Evolutionary conservation across 1,139 yeast genomes (phyloP).

Genomic region (Citeromyces siamensis): DNA sequence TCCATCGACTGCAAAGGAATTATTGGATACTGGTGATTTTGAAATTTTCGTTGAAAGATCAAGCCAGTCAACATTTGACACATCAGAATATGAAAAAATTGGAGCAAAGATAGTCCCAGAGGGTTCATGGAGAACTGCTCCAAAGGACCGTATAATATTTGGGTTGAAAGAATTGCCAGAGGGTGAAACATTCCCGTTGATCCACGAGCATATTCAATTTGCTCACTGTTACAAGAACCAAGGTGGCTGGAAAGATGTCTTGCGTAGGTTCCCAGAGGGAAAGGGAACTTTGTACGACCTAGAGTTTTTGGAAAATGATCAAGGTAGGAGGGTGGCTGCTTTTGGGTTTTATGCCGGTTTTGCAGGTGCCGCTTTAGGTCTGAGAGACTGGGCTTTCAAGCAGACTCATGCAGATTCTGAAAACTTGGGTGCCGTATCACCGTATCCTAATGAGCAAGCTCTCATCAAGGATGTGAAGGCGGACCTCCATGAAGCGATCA

Average conservation of each 20-base stretch:
- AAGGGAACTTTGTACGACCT: constrained; percentile 84
- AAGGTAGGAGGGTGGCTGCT: constrained; percentile 97
- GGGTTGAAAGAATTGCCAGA: constrained; percentile 97
- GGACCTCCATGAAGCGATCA: constrained; percentile 47
- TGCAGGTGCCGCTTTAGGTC: constrained; percentile 97
- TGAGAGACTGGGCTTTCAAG: constrained; percentile 90
- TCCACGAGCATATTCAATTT: constrained; percentile 94
- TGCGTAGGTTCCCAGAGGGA: constrained; percentile 82
- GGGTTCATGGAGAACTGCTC: constrained; percentile 89
- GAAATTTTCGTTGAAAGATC: constrained; percentile 80
- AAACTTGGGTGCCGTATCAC: constrained; percentile 65
- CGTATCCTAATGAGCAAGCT: constrained; percentile 70
- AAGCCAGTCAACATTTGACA: constrained; percentile 66
- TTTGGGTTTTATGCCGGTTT: constrained; percentile 98
- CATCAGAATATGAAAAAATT: constrained; percentile 59
- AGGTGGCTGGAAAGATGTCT: constrained; percentile 92
- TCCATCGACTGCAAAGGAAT: constrained; percentile 76
- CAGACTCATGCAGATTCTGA: constrained; percentile 52
- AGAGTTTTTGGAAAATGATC: constrained; percentile 88
- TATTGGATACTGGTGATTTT: constrained; percentile 74
- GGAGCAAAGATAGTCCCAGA: constrained; percentile 88
- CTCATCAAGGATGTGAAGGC: constrained; percentile 59
- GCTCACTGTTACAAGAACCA: constrained; percentile 98
- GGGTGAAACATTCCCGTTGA: constrained; percentile 72
- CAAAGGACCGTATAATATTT: constrained; percentile 75